A percentile compares a stretch with the other conserved stretches of the same genome.
These are phyloP conservation scores for Ganoderma resinaceum DNA, from an alignment of 1,284 basidiomycete species.

Conservation along the genomic window DNA sequence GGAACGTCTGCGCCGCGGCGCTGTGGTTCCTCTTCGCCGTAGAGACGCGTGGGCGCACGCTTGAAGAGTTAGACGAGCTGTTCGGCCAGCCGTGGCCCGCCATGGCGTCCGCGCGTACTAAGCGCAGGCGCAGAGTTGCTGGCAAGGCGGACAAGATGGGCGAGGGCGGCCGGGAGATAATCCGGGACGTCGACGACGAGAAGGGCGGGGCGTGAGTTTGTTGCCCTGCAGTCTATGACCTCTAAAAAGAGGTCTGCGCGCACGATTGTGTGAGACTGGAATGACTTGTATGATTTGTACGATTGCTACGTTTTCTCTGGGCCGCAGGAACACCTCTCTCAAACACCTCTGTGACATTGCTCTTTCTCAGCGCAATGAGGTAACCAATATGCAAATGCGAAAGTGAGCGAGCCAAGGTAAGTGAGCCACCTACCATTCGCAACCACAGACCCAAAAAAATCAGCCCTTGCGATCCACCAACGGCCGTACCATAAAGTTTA, in stretches of 20 bases:
- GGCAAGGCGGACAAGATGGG: not conserved
- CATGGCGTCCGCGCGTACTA: slow-evolving; percentile 9
- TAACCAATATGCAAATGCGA: no score
- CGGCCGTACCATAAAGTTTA: no score
- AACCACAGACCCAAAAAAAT: no score
- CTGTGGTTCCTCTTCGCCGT: slow-evolving; percentile 25
- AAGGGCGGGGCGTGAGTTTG: not conserved
- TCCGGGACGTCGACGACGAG: slow-evolving; percentile 8
- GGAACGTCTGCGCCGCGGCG: slow-evolving; percentile 18
- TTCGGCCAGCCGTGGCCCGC: slow-evolving; percentile 22
- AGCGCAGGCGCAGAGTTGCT: slow-evolving; percentile 7
- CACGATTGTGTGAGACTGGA: not conserved
- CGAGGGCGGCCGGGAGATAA: slow-evolving; percentile 7
- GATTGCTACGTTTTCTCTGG: not conserved
- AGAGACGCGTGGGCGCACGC: slow-evolving; percentile 22
- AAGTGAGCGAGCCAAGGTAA: no score
- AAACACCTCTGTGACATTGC: no score
- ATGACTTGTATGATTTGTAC: not conserved
- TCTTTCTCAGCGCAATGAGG: no score
- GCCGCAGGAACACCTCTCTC: not conserved
- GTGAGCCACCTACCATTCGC: no score
- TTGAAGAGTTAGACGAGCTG: slow-evolving; percentile 22
- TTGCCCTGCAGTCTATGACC: not conserved
- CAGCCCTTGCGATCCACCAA: no score
- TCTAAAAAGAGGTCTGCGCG: not conserved